Evolutionary conservation across 371 early-diverging fungal species (phyloP).

Genomic region (Scutellospora calospora): DNA sequence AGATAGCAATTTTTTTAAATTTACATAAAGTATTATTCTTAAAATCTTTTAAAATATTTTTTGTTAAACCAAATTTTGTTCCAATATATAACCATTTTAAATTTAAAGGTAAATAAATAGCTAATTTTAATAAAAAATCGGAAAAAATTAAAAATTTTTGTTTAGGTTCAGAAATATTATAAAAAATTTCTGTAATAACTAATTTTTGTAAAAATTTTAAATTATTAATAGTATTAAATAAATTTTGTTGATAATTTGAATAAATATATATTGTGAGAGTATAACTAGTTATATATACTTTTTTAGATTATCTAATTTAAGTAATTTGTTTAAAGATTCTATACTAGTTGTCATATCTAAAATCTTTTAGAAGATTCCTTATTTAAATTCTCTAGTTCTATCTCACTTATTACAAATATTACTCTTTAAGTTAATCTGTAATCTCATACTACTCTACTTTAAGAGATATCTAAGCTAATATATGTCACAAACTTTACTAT

Average conservation of each 20-base stretch:
- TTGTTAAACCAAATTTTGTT: neutral
- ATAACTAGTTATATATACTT: no score
- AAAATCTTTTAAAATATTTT: neutral
- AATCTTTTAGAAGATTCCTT: no score
- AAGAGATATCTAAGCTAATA: no score
- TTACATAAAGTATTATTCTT: neutral
- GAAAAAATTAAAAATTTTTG: neutral
- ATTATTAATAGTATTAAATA: neutral
- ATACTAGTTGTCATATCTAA: no score
- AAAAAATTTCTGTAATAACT: neutral
- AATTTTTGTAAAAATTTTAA: neutral
- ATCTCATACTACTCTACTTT: no score
- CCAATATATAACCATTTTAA: constrained; percentile 6
- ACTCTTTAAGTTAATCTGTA: no score
- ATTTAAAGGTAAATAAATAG: neutral
- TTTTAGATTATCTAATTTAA: no score
- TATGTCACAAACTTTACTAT: no score
- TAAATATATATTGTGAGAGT: neutral
- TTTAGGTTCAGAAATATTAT: neutral
- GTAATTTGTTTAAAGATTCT: no score
- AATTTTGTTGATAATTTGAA: neutral
- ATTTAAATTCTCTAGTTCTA: no score
- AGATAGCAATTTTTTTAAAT: neutral
- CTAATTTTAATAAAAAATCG: neutral
- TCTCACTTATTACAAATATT: no score